Percentiles rank a stretch among this genome's conserved stretches.
These are phyloP conservation scores for California macrophylla DNA, from an alignment of 441 rosid species.

Conservation along the genomic window DNA sequence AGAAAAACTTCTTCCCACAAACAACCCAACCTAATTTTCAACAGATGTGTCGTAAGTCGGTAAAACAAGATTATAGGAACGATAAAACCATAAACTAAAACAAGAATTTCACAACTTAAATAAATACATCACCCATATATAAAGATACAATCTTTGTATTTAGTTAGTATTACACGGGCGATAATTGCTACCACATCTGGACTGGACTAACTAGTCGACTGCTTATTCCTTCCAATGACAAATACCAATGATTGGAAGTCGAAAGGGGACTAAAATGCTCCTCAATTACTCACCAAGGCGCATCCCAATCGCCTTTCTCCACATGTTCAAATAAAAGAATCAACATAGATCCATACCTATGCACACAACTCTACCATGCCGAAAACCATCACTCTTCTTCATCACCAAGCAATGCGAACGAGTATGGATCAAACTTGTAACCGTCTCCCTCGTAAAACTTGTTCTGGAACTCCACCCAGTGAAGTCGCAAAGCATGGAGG, in stretches of 20 bases:
- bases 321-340: conserved; percentile 4
- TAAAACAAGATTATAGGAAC: too few species aligned
- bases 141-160: neutral
- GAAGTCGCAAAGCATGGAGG: conserved; percentile 86
- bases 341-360: conserved; percentile 7
- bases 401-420: conserved; percentile 35
- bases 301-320: neutral
- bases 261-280: neutral
- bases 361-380: neutral
- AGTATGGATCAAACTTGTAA: conserved; percentile 70
- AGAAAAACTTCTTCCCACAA: too few species aligned
- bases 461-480: conserved; percentile 93
- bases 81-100: too few species aligned
- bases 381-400: conserved; percentile 49
- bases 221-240: conserved; percentile 3
- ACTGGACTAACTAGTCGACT: neutral
- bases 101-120: neutral
- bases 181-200: neutral
- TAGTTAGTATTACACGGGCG: neutral
- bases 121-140: neutral
- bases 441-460: conserved; percentile 95
- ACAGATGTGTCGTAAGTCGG: too few species aligned
- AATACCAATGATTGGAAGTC: neutral
- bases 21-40: too few species aligned
- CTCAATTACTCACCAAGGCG: neutral